Percentiles rank a stretch among this genome's conserved stretches.
phyloP scores from a whole-genome alignment of 768 basidiomycete genomes.

The Lentinula raphanica region DNA sequence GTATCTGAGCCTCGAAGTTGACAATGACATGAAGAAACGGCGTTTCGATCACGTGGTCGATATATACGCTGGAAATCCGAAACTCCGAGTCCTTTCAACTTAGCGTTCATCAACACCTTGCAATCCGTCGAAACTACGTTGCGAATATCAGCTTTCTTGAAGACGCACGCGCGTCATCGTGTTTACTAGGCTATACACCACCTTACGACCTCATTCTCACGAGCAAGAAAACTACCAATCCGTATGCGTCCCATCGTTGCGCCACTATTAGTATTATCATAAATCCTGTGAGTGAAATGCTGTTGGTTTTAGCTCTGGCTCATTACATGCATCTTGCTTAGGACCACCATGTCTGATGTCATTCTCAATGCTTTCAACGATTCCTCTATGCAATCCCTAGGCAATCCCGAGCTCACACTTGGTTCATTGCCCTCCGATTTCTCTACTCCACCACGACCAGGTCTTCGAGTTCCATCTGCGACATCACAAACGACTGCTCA shows the following conservation, averaged over 20 bases:
- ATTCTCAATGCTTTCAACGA: constrained; percentile 20
- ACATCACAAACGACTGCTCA: constrained; percentile 48
- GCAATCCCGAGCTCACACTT: constrained; percentile 58
- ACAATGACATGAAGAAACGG: not conserved
- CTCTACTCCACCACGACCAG: constrained; percentile 43
- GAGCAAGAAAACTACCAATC: not conserved
- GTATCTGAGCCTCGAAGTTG: too few relatives aligned
- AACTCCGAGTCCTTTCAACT: not conserved
- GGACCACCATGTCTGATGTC: not conserved
- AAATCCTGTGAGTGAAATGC: not conserved
- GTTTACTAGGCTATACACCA: too few relatives aligned
- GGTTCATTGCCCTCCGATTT: constrained; percentile 52
- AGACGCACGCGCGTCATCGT: too few relatives aligned
- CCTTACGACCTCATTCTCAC: not conserved
- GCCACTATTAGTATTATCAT: not conserved
- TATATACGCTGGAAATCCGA: not conserved
- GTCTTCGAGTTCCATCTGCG: constrained; percentile 40
- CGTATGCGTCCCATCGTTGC: not conserved
- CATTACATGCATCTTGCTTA: not conserved
- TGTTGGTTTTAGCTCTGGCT: not conserved
- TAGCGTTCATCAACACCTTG: too few relatives aligned
- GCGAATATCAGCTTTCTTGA: too few relatives aligned
- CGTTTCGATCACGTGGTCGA: not conserved
- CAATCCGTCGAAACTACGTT: too few relatives aligned
- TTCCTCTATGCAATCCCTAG: constrained; percentile 36